A percentile compares a stretch with the other conserved stretches of the same genome.
These are phyloP conservation scores for Physaria fendleri DNA, from an alignment of 345 rosid genomes.

Conservation along the genomic window DNA sequence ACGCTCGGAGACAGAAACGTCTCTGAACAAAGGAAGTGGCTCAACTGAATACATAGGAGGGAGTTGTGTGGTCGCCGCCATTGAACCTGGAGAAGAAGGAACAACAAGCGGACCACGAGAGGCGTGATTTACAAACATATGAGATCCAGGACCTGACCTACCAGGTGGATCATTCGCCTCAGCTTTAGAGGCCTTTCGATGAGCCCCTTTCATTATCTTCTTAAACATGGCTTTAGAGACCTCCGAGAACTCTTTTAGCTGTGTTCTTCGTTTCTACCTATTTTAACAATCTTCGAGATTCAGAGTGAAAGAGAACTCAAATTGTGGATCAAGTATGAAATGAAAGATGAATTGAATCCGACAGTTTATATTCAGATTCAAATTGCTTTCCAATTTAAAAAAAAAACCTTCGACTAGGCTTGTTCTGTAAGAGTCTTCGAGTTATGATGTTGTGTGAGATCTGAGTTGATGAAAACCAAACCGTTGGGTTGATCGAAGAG, in stretches of 20 bases:
- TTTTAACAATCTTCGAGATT: constrained; percentile 20
- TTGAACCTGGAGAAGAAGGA: constrained; percentile 18
- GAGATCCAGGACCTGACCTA: constrained; percentile 34
- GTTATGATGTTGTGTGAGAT: constrained; percentile 11
- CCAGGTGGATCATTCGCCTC: constrained; percentile 41
- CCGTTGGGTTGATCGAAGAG: constrained; percentile 7
- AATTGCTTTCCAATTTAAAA: background rate
- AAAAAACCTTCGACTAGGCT: background rate
- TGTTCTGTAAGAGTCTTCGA: background rate
- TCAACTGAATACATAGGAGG: constrained; percentile 60
- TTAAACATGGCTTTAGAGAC: constrained; percentile 46
- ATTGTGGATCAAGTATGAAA: constrained; percentile 9
- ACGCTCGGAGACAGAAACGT: constrained; percentile 54
- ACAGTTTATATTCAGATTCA: constrained; percentile 11
- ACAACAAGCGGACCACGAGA: constrained; percentile 35
- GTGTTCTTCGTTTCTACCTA: background rate
- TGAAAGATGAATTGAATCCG: background rate
- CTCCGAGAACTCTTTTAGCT: background rate
- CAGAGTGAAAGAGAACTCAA: constrained; percentile 10
- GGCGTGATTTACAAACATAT: constrained; percentile 61
- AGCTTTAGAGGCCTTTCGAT: constrained; percentile 58
- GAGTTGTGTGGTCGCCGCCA: constrained; percentile 21
- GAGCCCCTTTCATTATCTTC: constrained; percentile 79
- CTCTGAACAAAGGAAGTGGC: constrained; percentile 60
- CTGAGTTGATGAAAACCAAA: constrained; percentile 3